phyloP scores from a whole-genome alignment of 441 rosid genomes.

The Pelargonium fulgidum region DNA sequence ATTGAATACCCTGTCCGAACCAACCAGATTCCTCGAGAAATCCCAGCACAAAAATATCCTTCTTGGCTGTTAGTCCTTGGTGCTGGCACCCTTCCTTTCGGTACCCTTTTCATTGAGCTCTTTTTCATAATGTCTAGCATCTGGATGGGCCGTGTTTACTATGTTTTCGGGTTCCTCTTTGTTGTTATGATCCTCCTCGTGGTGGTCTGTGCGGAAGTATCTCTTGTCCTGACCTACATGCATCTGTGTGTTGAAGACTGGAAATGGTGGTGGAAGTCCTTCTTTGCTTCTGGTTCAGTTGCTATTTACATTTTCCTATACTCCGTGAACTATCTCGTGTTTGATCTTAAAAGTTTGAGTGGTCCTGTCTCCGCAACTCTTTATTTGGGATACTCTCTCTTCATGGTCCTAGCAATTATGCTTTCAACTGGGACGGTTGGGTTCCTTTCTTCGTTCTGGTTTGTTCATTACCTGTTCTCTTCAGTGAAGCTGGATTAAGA shows the following conservation, averaged over 20 bases:
- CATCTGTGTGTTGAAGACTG: constrained; percentile 80
- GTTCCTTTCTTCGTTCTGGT: constrained; percentile 83
- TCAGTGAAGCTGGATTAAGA: constrained; percentile 74
- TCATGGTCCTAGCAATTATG: constrained; percentile 78
- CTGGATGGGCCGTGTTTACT: constrained; percentile 78
- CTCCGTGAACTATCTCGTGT: constrained; percentile 65
- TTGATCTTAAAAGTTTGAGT: constrained; percentile 68
- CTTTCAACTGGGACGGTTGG: constrained; percentile 74
- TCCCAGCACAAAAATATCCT: constrained; percentile 71
- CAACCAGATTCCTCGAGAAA: constrained; percentile 73
- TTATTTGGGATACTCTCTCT: constrained; percentile 64
- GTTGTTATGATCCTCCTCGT: constrained; percentile 62
- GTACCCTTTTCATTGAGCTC: constrained; percentile 72
- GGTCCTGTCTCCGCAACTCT: constrained; percentile 75
- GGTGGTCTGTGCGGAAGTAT: constrained; percentile 74
- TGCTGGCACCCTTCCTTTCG: constrained; percentile 68
- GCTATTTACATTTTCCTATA: constrained; percentile 72
- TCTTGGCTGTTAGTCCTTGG: constrained; percentile 70
- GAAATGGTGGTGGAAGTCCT: constrained; percentile 93
- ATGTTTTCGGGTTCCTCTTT: constrained; percentile 63
- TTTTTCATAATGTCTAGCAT: constrained; percentile 77
- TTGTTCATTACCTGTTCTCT: constrained; percentile 78
- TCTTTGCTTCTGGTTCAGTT: constrained; percentile 80
- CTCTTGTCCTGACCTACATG: constrained; percentile 70
- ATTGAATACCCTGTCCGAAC: constrained; percentile 74